These are phyloP conservation scores for Gnomoniopsis smithogilvyi DNA, from an alignment of 2,329 filamentous ascomycete genomes.

Conservation along the genomic window DNA sequence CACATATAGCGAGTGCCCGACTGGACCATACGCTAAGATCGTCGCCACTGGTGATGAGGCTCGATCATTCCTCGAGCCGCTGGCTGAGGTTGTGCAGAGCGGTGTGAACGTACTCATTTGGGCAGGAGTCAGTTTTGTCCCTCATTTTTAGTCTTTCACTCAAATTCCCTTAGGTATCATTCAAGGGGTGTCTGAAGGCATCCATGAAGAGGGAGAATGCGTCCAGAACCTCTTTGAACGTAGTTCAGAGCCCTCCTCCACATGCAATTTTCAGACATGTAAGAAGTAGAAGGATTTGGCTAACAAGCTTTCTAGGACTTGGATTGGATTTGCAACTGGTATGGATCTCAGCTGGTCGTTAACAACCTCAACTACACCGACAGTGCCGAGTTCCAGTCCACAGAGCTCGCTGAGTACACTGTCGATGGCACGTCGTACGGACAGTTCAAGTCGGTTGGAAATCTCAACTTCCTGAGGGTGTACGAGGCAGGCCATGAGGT, in stretches of 20 bases:
- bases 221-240: too few species aligned
- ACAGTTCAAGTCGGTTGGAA: conserved; percentile 46
- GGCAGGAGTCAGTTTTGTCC: conserved; percentile 43
- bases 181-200: background rate
- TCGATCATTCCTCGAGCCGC: conserved; percentile 40
- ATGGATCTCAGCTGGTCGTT: conserved; percentile 45
- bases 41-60: conserved; percentile 36
- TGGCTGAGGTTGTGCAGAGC: conserved; percentile 43
- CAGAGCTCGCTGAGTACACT: conserved; percentile 39
- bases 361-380: conserved; percentile 42
- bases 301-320: conserved; percentile 6
- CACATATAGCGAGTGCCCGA: conserved; percentile 38
- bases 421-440: conserved; percentile 45
- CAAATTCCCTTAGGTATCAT: background rate
- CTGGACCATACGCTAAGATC: conserved; percentile 34
- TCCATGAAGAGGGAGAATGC: background rate
- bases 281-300: background rate
- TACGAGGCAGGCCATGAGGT: conserved; percentile 19
- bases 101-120: conserved; percentile 49
- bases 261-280: too few species aligned
- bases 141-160: too few species aligned
- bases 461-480: conserved; percentile 47
- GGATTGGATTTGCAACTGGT: conserved; percentile 59
- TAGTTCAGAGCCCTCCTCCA: too few species aligned
- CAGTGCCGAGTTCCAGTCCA: conserved; percentile 36